Percentiles rank a stretch among this genome's conserved stretches.
phyloP scores from a whole-genome alignment of 2,329 filamentous ascomycete species.

The Alternaria alternata region DNA sequence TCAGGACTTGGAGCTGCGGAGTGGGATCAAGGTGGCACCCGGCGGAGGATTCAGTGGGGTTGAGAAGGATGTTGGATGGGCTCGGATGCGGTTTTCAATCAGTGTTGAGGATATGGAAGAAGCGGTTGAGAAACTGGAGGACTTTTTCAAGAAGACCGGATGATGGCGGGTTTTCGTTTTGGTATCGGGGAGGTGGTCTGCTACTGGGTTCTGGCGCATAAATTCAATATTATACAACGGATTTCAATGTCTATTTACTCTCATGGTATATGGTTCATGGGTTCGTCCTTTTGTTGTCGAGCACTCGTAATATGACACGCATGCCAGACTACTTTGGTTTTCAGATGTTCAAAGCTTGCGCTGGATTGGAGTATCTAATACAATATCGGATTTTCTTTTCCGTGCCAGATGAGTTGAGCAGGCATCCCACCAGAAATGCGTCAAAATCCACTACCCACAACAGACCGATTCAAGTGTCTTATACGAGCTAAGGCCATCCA shows the following conservation, averaged over 20 bases:
- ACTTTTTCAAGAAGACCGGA: constrained; percentile 16
- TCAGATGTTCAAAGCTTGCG: neutral
- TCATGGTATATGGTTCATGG: neutral
- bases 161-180: neutral
- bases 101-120: constrained; percentile 22
- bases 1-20: constrained; percentile 18
- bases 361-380: constrained; percentile 6
- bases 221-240: neutral
- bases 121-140: constrained; percentile 24
- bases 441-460: neutral
- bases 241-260: neutral
- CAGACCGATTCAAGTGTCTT: neutral
- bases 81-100: constrained; percentile 36
- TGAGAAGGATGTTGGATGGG: constrained; percentile 42
- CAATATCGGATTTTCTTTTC: neutral
- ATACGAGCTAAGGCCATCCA: neutral
- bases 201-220: neutral
- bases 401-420: neutral
- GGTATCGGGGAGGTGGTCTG: neutral
- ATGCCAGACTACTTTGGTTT: neutral
- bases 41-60: constrained; percentile 33
- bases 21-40: constrained; percentile 30
- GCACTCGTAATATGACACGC: neutral
- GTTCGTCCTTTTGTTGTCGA: neutral
- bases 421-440: neutral